Base-by-base conservation (phyloP, 208 protist species). In the Balamuthia mandrillaris region DNA sequence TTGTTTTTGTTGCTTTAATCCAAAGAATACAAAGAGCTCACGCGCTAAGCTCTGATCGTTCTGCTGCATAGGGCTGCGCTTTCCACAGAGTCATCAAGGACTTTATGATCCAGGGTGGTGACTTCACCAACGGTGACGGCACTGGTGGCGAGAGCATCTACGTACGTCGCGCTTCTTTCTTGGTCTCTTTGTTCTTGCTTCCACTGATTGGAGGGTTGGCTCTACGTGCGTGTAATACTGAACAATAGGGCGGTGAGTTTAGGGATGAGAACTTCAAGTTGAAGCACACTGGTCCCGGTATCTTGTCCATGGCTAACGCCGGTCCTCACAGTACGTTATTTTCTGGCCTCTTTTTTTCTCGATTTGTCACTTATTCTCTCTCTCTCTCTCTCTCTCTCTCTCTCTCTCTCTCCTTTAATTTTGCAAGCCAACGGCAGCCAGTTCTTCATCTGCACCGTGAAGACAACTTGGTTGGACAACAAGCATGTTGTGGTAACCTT, bases 131-230 rank as follows among this genome's bases (percentile, higher is more conserved):
- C 35, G 90, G 91, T 68, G 96, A 99, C 90, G 98, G 98, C 41
- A 98, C 92, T 18, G 97, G 97, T 72, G 97, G 97, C 21, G 94
- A 98, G 81, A 98, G 95, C 39, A 99, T 99, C 89, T 90, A 95
- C 45, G n/a, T 81, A 60, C 33, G 39, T 81, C 27, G 7, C 68
- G 29, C 42, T 24, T 33, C 37, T 16, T 10, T n/a, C 21, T 56
- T 58, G 89, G 87, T 45, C 56, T 74, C n/a, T n/a, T n/a, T n/a
- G n/a, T n/a, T n/a, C 9, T 79, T 70, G n/a, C n/a, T n/a, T n/a
- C n/a, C n/a, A n/a, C n/a, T n/a, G n/a, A n/a, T n/a, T n/a, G n/a
- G n/a, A n/a, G n/a, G n/a, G n/a, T n/a, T n/a, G n/a, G 7, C 24
- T 27, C 3, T 52, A 3, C 91, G 91, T 68, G 45, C 14, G 29